phyloP scores from a whole-genome alignment of 2,329 filamentous ascomycete genomes.

The Fusarium sublunatum region DNA sequence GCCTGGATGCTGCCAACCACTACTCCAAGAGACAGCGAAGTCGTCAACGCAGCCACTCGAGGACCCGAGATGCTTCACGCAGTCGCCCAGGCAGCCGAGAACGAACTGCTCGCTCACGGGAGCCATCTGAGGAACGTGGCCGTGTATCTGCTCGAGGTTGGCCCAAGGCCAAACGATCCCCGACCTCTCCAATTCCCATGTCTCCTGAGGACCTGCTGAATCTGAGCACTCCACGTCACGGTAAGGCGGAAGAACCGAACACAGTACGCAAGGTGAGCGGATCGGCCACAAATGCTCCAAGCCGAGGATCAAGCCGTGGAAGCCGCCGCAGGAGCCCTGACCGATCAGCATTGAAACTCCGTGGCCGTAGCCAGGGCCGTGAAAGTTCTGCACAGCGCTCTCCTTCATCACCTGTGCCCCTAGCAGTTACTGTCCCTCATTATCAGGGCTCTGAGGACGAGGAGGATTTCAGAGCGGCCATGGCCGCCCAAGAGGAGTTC shows the following conservation, averaged over 20 bases:
- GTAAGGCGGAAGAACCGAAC: slow-evolving; percentile 53
- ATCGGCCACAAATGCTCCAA: slow-evolving; percentile 50
- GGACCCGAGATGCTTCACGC: slow-evolving; percentile 55
- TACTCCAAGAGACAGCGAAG: slow-evolving; percentile 67
- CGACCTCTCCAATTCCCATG: slow-evolving; percentile 93
- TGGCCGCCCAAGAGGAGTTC: slow-evolving; percentile 67
- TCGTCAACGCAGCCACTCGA: slow-evolving; percentile 65
- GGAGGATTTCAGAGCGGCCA: slow-evolving; percentile 65
- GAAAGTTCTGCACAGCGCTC: slow-evolving; percentile 72
- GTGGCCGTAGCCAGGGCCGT: slow-evolving; percentile 72
- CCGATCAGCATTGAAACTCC: slow-evolving; percentile 59
- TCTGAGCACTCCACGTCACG: slow-evolving; percentile 61
- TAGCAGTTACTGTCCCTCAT: slow-evolving; percentile 64
- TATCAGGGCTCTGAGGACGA: slow-evolving; percentile 71
- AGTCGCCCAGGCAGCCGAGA: slow-evolving; percentile 62
- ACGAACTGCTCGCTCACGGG: slow-evolving; percentile 64
- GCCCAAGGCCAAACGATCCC: slow-evolving; percentile 83
- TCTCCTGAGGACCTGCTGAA: slow-evolving; percentile 85
- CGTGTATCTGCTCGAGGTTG: slow-evolving; percentile 73
- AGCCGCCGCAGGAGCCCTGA: slow-evolving; percentile 62
- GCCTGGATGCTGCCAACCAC: slow-evolving; percentile 80
- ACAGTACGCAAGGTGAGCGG: slow-evolving; percentile 59
- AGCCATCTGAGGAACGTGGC: slow-evolving; percentile 76
- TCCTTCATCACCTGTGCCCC: slow-evolving; percentile 83
- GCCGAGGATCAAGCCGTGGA: slow-evolving; percentile 63